These are phyloP conservation scores for Tricholoma matsutake DNA, from an alignment of 768 basidiomycete species.

Conservation along the genomic window DNA sequence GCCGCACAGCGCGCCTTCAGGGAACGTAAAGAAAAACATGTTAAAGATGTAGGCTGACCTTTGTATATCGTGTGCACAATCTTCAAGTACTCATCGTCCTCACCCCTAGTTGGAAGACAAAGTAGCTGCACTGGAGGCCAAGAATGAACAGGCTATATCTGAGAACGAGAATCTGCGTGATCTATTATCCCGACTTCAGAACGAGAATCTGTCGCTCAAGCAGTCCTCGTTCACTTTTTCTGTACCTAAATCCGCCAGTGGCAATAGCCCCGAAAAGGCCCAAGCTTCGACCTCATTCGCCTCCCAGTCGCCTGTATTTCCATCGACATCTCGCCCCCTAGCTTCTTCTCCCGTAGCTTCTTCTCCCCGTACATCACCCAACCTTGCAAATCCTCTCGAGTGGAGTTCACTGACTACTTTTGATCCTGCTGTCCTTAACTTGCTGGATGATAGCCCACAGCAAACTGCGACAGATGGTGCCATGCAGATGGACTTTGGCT, in stretches of 20 bases:
- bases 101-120: constrained; percentile 79
- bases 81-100: constrained; percentile 2
- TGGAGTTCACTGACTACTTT: constrained; percentile 69
- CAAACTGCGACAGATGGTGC: constrained; percentile 52
- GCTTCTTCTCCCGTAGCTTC: constrained; percentile 22
- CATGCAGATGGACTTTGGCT: constrained; percentile 61
- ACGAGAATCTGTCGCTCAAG: constrained; percentile 82
- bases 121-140: constrained; percentile 80
- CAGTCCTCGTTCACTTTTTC: constrained; percentile 82
- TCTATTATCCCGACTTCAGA: constrained; percentile 77
- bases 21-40: constrained; percentile 96
- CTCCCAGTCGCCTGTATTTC: constrained; percentile 27
- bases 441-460: constrained; percentile 59
- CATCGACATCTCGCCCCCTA: constrained; percentile 17
- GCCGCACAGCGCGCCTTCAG: constrained; percentile 97
- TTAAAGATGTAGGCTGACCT: constrained; percentile 77
- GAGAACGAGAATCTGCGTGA: constrained; percentile 93
- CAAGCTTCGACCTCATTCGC: constrained; percentile 23
- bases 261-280: constrained; percentile 11
- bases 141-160: constrained; percentile 64
- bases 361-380: constrained; percentile 33
- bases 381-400: constrained; percentile 47
- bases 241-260: constrained; percentile 45
- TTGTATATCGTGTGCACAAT: constrained; percentile 2
- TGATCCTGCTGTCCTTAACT: constrained; percentile 63